A percentile compares a stretch with the other conserved stretches of the same genome.
phyloP scores from a whole-genome alignment of 768 basidiomycete species.

The Mrakia hoshinonis region DNA sequence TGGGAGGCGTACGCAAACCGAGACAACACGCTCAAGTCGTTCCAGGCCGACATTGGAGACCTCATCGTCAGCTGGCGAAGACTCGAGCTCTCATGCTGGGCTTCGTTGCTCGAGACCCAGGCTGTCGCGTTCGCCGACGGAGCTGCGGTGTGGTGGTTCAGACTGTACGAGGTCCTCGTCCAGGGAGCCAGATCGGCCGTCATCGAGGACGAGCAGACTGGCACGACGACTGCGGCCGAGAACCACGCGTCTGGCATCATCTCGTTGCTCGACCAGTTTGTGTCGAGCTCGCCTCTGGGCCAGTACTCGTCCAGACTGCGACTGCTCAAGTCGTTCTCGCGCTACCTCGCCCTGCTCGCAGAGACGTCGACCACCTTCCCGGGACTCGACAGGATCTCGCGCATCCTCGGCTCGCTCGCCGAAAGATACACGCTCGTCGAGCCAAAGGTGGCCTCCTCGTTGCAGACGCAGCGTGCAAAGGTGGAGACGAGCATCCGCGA shows the following conservation, averaged over 20 bases:
- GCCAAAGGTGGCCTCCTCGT: slow-evolving; percentile 45
- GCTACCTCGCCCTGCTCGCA: slow-evolving; percentile 46
- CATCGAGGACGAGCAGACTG: slow-evolving; percentile 38
- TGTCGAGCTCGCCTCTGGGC: slow-evolving; percentile 67
- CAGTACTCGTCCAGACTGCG: slow-evolving; percentile 63
- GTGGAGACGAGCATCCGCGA: slow-evolving; percentile 74
- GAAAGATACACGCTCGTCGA: slow-evolving; percentile 59
- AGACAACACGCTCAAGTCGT: slow-evolving; percentile 65
- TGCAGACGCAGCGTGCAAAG: slow-evolving; percentile 51
- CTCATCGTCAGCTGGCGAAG: slow-evolving; percentile 85
- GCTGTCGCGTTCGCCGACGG: slow-evolving; percentile 44
- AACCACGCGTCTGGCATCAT: slow-evolving; percentile 48
- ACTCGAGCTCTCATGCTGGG: slow-evolving; percentile 82
- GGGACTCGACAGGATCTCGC: slow-evolving; percentile 49
- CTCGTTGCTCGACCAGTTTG: slow-evolving; percentile 70
- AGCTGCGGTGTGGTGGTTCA: slow-evolving; percentile 71
- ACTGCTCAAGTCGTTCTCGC: slow-evolving; percentile 60
- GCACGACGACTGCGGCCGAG: slow-evolving; percentile 29
- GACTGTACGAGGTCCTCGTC: slow-evolving; percentile 68
- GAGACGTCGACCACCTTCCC: slow-evolving; percentile 30
- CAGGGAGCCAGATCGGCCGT: slow-evolving; percentile 48
- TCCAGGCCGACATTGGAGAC: slow-evolving; percentile 57
- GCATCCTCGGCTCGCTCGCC: slow-evolving; percentile 55
- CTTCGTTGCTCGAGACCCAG: slow-evolving; percentile 65
- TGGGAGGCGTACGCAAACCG: slow-evolving; percentile 95